Evolutionary conservation across 352 stramenopile species (phyloP), one percentile per base, ranked within the genome.

Genomic region (Phytophthora litchii): DNA sequence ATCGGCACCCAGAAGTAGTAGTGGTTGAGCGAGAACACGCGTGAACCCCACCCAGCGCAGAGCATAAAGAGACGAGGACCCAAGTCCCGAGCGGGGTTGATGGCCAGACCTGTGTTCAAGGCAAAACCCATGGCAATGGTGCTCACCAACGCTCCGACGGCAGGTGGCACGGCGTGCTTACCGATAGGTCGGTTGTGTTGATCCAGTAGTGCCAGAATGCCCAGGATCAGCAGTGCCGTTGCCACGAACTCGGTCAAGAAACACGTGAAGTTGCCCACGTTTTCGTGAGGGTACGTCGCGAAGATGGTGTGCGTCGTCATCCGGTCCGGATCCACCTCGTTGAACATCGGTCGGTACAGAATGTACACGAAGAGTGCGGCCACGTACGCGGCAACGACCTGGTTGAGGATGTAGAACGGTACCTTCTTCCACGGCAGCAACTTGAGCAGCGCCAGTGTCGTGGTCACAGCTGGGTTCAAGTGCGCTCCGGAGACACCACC

Each of bases 221-320:
- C 66, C 7, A 36, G 43, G 23, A 72, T 31, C 10, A 83, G 52
- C 13, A 83, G 49, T 7, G 63, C 67, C 12, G 67, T 72, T 1
- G 46, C 67, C 19, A 83, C 41, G 16, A 73, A 56, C 58, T 83
- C 74, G 48, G 55, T 70, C 21, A 68, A 46, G 16, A 83, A 74
- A 19, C 59, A 67, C 10, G 49, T 74, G 10, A 42, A 47, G 40
- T 70, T 70, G 3, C 58, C 46, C 34, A 78, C 60, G 54, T 64
- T 16, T 32, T 50, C 56, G 46, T 60, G 48, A n/a, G 74, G 74
- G 41, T 70, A 71, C 17, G 36, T 42, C 3, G 36, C 36, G 36
- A 42, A 42, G n/a, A 42, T 42, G 12, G 36, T 42, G 12, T 42
- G 70, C 76, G 11, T 63, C 23, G 38, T 50, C 20, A 20, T 60